Evolutionary conservation across 139 green algal species (phyloP), one percentile per base, ranked within the genome.

Genomic region (Chlamydomonas sphaeroides): DNA sequence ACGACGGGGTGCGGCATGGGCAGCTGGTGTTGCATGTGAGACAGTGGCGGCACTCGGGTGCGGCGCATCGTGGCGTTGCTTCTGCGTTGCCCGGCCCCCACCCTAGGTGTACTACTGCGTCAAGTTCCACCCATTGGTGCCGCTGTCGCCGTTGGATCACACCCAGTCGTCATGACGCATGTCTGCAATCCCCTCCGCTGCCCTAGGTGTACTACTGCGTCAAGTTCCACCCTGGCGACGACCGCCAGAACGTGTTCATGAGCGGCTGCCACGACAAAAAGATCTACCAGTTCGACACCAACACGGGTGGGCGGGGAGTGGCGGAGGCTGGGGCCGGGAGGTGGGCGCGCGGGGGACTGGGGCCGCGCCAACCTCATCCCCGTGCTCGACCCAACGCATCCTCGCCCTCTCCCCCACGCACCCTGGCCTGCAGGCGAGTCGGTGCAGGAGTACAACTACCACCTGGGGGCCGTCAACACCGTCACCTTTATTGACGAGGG

Each of bases 401-500:
- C 61, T 68, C 61, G 7, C 61, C 30, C 61, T 39, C 14, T n/a
- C 30, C 14, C 61, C n/a, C n/a, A 18, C n/a, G 23, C 7, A 28
- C 32, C 61, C 61, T 41, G 6, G 23, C n/a, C 26, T 6, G 5
- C 80, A 86, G 68, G 69, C 48, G 70, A 79, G 32, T 32, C 56
- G 10, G 51, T 89, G 21, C 92, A 98, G 93, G 93, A 98, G 89
- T 99, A 99, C 91, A 95, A 98, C 88, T 98, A 99, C 87, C 97
- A 99, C 84, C 76, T 99, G 85, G 96, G 91, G 0, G 90, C 96
- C 0, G 96, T 99, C 67, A 99, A 99, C 93, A 97, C 95, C 0
- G 94, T 99, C 42, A 98, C 96, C 30, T 99, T 99, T 80, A 91
- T 98, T 38, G 97, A 99, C 85, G 95, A 97, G 48, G 92, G 91